Base-by-base conservation (phyloP, 495 filamentous ascomycete species). In the Echria macrotheca region DNA sequence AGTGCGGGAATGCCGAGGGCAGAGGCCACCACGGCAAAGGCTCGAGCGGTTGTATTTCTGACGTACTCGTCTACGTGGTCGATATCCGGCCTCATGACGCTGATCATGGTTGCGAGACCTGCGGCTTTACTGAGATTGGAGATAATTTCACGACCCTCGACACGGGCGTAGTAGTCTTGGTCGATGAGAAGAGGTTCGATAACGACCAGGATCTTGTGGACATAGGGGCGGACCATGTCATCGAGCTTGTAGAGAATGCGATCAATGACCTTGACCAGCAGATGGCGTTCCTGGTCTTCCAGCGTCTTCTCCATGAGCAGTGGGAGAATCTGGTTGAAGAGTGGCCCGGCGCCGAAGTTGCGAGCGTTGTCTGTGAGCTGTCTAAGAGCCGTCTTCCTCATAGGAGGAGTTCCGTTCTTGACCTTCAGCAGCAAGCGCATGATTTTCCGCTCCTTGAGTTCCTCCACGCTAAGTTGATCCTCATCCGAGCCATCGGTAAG, bases 11-110 rank as follows among this genome's bases (percentile, higher is more conserved):
- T 96, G 50, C 94, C 94, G 3, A 99, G 82, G 11, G 94, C 94
- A 26, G 90, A 96, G 11, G 94, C 94, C 19, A 99, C 94, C 4
- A 97, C 94, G 44, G 94, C 94, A 58, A 99, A 96, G 4, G 94
- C 94, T 69, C 94, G 79, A 50, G 94, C 94, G 4, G 94, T 99
- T 1, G 94, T 99, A 69, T 99, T 99, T 62, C 94, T 78, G n/a
- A 99, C 94, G 67, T 99, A 97, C 59, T 99, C 94, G 65, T 99
- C 94, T 3, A 89, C 86, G 51, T 97, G 91, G 55, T 99, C 94
- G 60, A 99, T 96, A 81, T 99, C 94, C 0, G 94, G 94, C 54
- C 94, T 79, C 93, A 99, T 97, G 5, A 87, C 91, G 71, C 89
- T 95, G 62, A 99, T 97, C 94, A 99, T 99, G 56, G 91, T 91